Evolutionary conservation across 202 grass and related monocot genomes (phyloP).

Genomic region (Elaeis oleifera): DNA sequence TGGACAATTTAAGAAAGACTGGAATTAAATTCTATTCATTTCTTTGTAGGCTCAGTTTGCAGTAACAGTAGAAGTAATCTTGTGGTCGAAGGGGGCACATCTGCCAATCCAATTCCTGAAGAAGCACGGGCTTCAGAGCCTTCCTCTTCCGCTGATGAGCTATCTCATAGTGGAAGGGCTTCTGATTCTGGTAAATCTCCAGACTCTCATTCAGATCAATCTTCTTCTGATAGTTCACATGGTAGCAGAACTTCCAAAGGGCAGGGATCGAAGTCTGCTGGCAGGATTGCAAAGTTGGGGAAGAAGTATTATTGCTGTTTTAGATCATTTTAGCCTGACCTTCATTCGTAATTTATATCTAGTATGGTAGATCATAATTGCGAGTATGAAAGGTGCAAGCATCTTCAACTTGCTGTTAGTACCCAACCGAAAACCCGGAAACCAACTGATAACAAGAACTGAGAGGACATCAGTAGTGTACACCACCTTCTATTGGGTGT

Average conservation of each 20-base stretch:
- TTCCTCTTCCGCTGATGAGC: slow-evolving; percentile 12
- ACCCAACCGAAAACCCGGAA: no score
- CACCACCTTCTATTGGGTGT: no score
- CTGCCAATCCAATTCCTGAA: slow-evolving; percentile 3
- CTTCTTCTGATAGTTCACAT: slow-evolving; percentile 10
- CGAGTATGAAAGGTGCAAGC: no score
- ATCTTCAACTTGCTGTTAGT: no score
- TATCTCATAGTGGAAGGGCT: neutral
- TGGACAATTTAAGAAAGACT: no score
- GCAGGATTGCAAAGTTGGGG: slow-evolving; percentile 33
- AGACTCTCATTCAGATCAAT: slow-evolving; percentile 6
- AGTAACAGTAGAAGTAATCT: slow-evolving; percentile 9
- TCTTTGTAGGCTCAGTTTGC: slow-evolving; percentile 18
- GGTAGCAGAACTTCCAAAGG: slow-evolving; percentile 13
- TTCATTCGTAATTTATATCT: no score
- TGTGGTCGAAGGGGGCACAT: neutral
- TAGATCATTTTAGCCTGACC: slow-evolving; percentile 19
- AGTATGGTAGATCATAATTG: no score
- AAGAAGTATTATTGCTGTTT: slow-evolving; percentile 45
- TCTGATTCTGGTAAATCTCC: neutral
- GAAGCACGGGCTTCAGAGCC: neutral
- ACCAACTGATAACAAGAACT: no score
- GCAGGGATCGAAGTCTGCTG: slow-evolving; percentile 1
- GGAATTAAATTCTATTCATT: neutral
- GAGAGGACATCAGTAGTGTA: no score